Evolutionary conservation across 768 basidiomycete species (phyloP), one percentile per base, ranked within the genome.

Genomic region (Phylloporus scabripes): DNA sequence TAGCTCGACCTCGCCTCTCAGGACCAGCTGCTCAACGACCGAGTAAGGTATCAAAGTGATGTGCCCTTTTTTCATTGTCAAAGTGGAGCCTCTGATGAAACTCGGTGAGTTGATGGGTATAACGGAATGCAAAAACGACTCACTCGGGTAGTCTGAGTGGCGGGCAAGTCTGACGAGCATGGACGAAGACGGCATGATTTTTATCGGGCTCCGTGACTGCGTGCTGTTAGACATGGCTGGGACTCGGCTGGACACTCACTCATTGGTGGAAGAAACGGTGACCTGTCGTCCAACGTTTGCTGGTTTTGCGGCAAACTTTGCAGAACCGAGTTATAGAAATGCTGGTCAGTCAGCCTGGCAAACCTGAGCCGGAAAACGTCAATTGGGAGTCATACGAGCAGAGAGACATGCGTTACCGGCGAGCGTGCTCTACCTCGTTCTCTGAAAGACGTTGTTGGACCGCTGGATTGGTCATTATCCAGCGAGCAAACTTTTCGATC

Each of bases 401-500:
- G 49, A 10, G 4, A 46, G 20, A 42, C 26, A 12, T 49, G 7
- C 38, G 54, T 74, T 52, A 84, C 90, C 83, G 76, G 61, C 78
- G 81, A 5, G 91, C 89, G 68, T 94, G 79, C 40, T 83, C 80
- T 15, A 89, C 77, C 65, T 97, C 94, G 17, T 83, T 83, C 40
- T 83, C 80, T 0, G 93, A 92, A 40, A 97, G 70, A 28, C 82
- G 78, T n/a, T 75, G 79, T 59, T 94, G 92, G 2, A 87, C 66
- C 8, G 82, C 81, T 0, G 81, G 82, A 23, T 82, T 84, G 7
- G 77, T 73, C 20, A 78, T 80, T 40, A 97, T 87, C 54, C 82
- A 82, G 15, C 89, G 82, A 26, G 92, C 86, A 60, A 81, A 92
- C 62, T 82, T 85, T 68, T 96, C 94, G 41, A 95, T 87, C 93